These are phyloP conservation scores for Phylloporus scabripes DNA, from an alignment of 768 basidiomycete species.

Conservation along the genomic window DNA sequence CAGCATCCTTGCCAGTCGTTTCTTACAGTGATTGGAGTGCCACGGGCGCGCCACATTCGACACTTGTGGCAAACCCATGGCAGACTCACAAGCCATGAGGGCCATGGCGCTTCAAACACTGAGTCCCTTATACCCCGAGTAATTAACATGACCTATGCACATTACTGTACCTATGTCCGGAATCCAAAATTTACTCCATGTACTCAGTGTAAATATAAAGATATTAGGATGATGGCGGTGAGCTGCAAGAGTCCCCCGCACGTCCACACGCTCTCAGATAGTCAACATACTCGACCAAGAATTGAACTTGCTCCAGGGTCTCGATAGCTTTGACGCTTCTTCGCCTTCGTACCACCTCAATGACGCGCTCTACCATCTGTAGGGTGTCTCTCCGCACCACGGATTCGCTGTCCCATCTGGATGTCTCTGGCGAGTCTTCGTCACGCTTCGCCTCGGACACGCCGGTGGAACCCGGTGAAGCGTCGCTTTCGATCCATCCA, in stretches of 20 bases:
- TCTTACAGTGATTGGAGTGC: too few relatives aligned
- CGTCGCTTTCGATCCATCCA: slow-evolving; percentile 48
- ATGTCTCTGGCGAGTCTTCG: background rate
- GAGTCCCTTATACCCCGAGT: slow-evolving; percentile 6
- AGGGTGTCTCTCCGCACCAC: slow-evolving; percentile 44
- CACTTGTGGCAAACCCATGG: too few relatives aligned
- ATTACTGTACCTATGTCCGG: slow-evolving; percentile 1
- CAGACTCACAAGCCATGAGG: too few relatives aligned
- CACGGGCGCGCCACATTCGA: too few relatives aligned
- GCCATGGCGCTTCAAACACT: too few relatives aligned
- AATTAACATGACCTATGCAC: background rate
- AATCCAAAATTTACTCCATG: background rate
- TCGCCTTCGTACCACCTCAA: slow-evolving; percentile 65
- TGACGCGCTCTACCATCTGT: slow-evolving; percentile 64
- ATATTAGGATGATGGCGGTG: background rate
- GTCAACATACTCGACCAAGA: slow-evolving; percentile 72
- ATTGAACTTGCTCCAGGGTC: slow-evolving; percentile 87
- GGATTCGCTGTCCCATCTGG: slow-evolving; percentile 20
- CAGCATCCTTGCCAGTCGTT: too few relatives aligned
- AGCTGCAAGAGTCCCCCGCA: background rate
- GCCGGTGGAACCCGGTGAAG: background rate
- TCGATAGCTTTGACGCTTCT: slow-evolving; percentile 90
- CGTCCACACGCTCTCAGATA: slow-evolving; percentile 37
- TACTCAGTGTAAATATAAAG: background rate
- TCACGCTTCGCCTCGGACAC: slow-evolving; percentile 12